Base-by-base conservation (phyloP, 805 yeast genomes). In the Blastobotrys attinorum region DNA sequence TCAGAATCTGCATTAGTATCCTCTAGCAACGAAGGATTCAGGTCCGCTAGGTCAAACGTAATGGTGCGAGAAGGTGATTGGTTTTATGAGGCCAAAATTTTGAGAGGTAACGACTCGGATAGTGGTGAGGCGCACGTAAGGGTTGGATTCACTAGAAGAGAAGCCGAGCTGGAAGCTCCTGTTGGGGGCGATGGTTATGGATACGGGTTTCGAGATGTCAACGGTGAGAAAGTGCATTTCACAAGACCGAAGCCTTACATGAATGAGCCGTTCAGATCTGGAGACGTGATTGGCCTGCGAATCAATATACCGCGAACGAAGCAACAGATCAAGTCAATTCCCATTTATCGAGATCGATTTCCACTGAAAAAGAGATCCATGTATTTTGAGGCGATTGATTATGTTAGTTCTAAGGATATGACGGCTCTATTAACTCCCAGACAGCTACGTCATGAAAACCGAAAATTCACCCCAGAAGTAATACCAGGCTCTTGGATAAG, bases 161-260 rank as follows among this genome's bases (percentile, higher is more conserved):
- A 90, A 57, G 92, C 96, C 2, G 76, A 87, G 40, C 63, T 89
- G 36, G 97, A 90, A 53, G 95, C 95, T 0, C 97, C 99, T 0
- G 92, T 89, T 4, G 99, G 99, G 2, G 86, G 77, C 55, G 97
- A 92, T 62, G 90, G 88, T 0, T 92, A 88, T 64, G 90, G 96
- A 0, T 90, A 92, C 61, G 97, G 96, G 2, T 57, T 92, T 2
- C 71, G 97, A 47, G 97, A 90, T 63, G 72, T 73, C 31, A 70
- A 73, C 4, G 89, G 95, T 2, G 83, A 84, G 51, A 76, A 75
- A 22, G 71, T 92, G 20, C 94, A 92, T 50, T 63, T 82, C 36
- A 80, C 90, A 46, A 72, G 89, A 39, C 86, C 87, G 0, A 58
- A 62, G 21, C 70, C 72, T 27, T 75, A 77, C 50, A 67, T 81